phyloP scores from a whole-genome alignment of 495 filamentous ascomycete genomes.

The Copromyces sp. region DNA sequence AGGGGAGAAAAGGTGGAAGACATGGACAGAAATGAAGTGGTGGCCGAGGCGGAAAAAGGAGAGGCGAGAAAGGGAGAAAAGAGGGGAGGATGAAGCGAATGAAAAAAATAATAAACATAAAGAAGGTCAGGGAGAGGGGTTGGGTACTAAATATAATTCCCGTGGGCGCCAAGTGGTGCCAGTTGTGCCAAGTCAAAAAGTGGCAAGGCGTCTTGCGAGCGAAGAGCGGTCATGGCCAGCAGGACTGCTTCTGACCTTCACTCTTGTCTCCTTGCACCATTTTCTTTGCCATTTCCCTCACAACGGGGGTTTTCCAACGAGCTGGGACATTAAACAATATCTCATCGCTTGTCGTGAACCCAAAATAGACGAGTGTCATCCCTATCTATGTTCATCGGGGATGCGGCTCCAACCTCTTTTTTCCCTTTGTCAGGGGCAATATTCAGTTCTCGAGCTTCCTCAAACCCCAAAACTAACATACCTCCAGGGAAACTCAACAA shows the following conservation, averaged over 20 bases:
- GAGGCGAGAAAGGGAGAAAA: background rate
- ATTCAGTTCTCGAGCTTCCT: too few relatives aligned
- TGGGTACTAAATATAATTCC: background rate
- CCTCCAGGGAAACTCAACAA: background rate
- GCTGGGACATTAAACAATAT: background rate
- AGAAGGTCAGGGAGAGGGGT: background rate
- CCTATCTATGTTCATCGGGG: too few relatives aligned
- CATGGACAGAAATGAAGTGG: too few relatives aligned
- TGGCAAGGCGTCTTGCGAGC: background rate
- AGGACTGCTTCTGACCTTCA: background rate
- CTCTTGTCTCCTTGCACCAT: background rate
- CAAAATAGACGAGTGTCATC: background rate
- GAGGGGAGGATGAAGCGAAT: background rate
- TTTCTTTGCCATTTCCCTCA: background rate
- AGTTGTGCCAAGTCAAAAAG: background rate
- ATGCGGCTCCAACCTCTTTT: too few relatives aligned
- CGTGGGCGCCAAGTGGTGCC: background rate
- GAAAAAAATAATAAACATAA: background rate
- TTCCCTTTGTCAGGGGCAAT: too few relatives aligned
- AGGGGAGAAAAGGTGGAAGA: too few relatives aligned
- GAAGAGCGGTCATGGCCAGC: background rate
- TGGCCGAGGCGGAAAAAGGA: too few relatives aligned
- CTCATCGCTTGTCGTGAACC: background rate
- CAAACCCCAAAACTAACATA: background rate
- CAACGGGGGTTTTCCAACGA: background rate